Evolutionary conservation across 306 rosid species (phyloP), one percentile per base, ranked within the genome.

Genomic region (Fragaria iinumae): DNA sequence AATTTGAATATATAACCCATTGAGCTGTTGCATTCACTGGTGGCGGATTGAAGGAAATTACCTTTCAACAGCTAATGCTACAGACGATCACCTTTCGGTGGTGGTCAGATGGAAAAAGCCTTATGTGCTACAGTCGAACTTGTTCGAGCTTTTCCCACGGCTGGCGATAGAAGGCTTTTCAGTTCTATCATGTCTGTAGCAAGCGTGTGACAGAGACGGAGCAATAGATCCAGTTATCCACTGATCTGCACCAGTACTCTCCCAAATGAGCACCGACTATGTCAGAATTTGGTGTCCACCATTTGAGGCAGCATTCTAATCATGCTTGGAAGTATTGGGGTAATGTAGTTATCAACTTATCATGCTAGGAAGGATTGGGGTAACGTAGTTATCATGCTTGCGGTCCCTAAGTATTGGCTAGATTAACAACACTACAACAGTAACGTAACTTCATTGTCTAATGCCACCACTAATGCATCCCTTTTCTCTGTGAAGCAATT

Each of bases 161-260:
- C 20, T 12, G 20, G 20, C 10, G 5, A 63, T 6, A 29, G 11
- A 29, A 63, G n/a, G 67, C n/a, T 32, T 32, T 63, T 29, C 43
- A 18, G 18, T 63, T 63, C n/a, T 32, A 74, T 75, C 84, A 25
- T 55, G 63, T 56, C 75, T 74, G 80, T 55, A 88, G 76, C 75
- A 92, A 87, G 69, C 72, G 75, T 91, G 86, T 92, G 59, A 79
- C 56, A 82, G 77, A 77, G 8, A 73, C 80, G 73, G 92, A 85
- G 52, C 79, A 74, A 72, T 76, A 80, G 14, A 48, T 84, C 96
- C 93, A 91, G 56, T 50, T 50, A 50, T 55, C 4, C 60, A 55
- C 27, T n/a, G 12, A n/a, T 55, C 67, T 62, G 20, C 67, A 62
- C 34, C 16, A 34, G 34, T 3, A 29, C 11, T 17, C 41, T 13